phyloP scores from a whole-genome alignment of 805 yeast species.

The Barnettozyma siamensis region DNA sequence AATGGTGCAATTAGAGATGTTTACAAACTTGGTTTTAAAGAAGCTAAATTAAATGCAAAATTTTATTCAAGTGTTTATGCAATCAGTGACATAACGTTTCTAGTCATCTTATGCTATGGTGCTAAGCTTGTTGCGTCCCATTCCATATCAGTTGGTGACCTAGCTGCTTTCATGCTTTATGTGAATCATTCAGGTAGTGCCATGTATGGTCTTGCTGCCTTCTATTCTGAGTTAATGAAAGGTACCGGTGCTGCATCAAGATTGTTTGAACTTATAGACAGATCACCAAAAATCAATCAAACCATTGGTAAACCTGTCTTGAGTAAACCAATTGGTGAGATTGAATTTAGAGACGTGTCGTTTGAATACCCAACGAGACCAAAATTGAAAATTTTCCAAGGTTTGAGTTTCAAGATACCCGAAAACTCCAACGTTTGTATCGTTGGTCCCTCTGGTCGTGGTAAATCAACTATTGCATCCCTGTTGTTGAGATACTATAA shows the following conservation, averaged over 20 bases:
- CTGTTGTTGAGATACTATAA: conserved; percentile 53
- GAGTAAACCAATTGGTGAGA: conserved; percentile 34
- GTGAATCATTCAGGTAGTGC: conserved; percentile 93
- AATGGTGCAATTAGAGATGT: conserved; percentile 64
- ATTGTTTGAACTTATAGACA: conserved; percentile 79
- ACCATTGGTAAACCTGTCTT: conserved; percentile 49
- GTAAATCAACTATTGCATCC: conserved; percentile 76
- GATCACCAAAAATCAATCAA: conserved; percentile 64
- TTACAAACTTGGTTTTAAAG: conserved; percentile 64
- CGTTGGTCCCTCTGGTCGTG: conserved; percentile 86
- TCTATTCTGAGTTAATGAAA: conserved; percentile 94
- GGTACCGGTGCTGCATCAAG: conserved; percentile 96
- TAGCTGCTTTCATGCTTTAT: conserved; percentile 91
- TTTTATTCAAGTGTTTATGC: conserved; percentile 75
- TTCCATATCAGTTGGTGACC: conserved; percentile 77
- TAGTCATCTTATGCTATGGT: conserved; percentile 75
- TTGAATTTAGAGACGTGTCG: conserved; percentile 58
- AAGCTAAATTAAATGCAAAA: conserved; percentile 74
- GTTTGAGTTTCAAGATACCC: conserved; percentile 42
- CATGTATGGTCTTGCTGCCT: conserved; percentile 85
- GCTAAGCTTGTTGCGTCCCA: conserved; percentile 75
- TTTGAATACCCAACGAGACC: conserved; percentile 90
- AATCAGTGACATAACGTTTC: conserved; percentile 76
- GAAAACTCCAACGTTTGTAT: conserved; percentile 64
- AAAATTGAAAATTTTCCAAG: conserved; percentile 47